Percentiles rank a stretch among this genome's conserved stretches.
Evolutionary conservation across 1,284 basidiomycete genomes (phyloP).

Genomic region (Boletus mariae): DNA sequence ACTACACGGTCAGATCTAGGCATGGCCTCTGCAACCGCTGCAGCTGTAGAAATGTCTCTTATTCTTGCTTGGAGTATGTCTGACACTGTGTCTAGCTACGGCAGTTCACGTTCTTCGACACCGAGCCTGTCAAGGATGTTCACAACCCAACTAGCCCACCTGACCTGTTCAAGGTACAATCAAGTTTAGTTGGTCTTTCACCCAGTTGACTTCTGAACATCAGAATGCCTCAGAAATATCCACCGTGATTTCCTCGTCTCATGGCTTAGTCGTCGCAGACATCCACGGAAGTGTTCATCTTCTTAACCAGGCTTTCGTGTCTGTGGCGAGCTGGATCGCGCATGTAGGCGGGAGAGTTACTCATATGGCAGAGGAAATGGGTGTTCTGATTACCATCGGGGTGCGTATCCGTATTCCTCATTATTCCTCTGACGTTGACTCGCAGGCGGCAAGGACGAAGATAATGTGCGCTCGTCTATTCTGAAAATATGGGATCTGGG

Average conservation of each 20-base stretch:
- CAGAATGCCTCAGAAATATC: slow-evolving; percentile 73
- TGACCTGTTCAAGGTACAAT: slow-evolving; percentile 68
- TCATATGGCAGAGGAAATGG: slow-evolving; percentile 78
- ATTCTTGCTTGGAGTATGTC: neutral
- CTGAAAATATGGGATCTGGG: slow-evolving; percentile 89
- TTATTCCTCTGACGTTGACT: slow-evolving; percentile 10
- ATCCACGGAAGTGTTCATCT: slow-evolving; percentile 78
- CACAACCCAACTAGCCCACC: slow-evolving; percentile 75
- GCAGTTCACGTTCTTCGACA: slow-evolving; percentile 82
- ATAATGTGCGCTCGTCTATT: slow-evolving; percentile 65
- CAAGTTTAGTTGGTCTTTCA: neutral
- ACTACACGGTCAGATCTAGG: neutral
- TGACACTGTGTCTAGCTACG: slow-evolving; percentile 55
- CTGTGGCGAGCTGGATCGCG: slow-evolving; percentile 70
- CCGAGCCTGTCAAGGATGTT: slow-evolving; percentile 70
- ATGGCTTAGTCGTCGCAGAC: slow-evolving; percentile 72
- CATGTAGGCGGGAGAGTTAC: slow-evolving; percentile 74
- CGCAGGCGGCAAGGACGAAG: slow-evolving; percentile 63
- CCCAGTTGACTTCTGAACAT: slow-evolving; percentile 4
- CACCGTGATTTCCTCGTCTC: slow-evolving; percentile 55
- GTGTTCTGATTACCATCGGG: slow-evolving; percentile 80
- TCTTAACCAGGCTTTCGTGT: slow-evolving; percentile 73
- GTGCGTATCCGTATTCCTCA: slow-evolving; percentile 43
- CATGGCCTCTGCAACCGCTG: neutral
- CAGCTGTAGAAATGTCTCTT: slow-evolving; percentile 15